Evolutionary conservation across 2,329 filamentous ascomycete genomes (phyloP), one percentile per base, ranked within the genome.

Genomic region (Fusarium concolor): DNA sequence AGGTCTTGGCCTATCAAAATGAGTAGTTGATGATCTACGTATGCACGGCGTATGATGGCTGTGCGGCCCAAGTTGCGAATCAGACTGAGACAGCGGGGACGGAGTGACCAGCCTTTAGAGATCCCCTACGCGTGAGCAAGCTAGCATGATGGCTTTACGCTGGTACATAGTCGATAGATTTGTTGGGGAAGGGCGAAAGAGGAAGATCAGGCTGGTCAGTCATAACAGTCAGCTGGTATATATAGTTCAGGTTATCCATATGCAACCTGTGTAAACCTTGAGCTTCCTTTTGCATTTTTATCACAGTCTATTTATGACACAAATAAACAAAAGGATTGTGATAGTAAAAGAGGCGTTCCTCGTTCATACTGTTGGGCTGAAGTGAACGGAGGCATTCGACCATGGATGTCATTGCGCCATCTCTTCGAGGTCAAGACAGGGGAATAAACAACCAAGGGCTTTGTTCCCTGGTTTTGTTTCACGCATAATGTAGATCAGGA

Each of bases 121-220:
- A 65, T 46, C 44, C 60, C 61, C 39, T 31, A 41, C 56, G 56
- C 62, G 56, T 69, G 65, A 69, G 56, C 65, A 63, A 29, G 37
- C 54, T 26, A 45, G 56, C 22, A 56, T 46, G 26, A 51, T 56
- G 22, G 35, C 37, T 37, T 41, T 65, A 39, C 33, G 24, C n/a
- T 59, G 31, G 18, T 26, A n/a, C n/a, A n/a, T n/a, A 39, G 43
- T 51, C 38, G 41, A 45, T 50, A 9, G 17, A 45, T 69, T 49
- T 66, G 65, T 52, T 66, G 56, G 51, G 62, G 47, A 50, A 58
- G 33, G 18, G n/a, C 24, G 31, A 42, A 33, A 56, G 41, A 37
- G 33, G 24, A 49, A 49, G 14, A 53, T 35, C 18, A 35, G n/a
- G 22, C 17, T 38, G 50, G 46, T 68, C 65, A 65, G 55, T 26